A percentile compares a stretch with the other conserved stretches of the same genome.
Evolutionary conservation across 768 basidiomycete genomes (phyloP).

Genomic region (Scleroderma bovista): DNA sequence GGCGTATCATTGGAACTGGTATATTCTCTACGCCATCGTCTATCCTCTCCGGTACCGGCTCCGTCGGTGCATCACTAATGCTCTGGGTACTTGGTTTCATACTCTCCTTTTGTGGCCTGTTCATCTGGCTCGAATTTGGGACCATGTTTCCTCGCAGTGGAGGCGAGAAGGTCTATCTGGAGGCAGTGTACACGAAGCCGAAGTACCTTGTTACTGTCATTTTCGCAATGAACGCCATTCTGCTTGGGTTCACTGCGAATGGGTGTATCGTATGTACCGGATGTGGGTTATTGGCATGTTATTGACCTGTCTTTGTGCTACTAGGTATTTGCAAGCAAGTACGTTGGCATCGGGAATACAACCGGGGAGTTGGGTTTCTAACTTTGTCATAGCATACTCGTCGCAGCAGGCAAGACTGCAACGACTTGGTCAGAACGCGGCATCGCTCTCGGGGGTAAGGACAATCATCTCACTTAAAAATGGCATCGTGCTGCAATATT

Average conservation of each 20-base stretch:
- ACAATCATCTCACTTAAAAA: neutral
- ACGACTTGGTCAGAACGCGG: constrained; percentile 49
- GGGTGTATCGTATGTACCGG: constrained; percentile 42
- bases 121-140: constrained; percentile 60
- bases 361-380: neutral
- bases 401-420: constrained; percentile 36
- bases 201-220: constrained; percentile 43
- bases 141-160: constrained; percentile 60
- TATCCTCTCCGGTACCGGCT: constrained; percentile 51
- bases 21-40: constrained; percentile 61
- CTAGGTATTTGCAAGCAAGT: constrained; percentile 34
- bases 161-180: constrained; percentile 60
- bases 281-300: neutral
- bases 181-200: constrained; percentile 46
- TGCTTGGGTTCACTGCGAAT: constrained; percentile 37
- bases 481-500: neutral
- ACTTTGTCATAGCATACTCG: constrained; percentile 37
- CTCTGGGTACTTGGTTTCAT: constrained; percentile 59
- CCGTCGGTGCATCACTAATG: constrained; percentile 55
- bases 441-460: constrained; percentile 50
- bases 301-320: neutral
- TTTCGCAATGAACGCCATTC: constrained; percentile 43
- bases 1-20: constrained; percentile 57
- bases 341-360: neutral
- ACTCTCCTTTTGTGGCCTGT: constrained; percentile 53